These are phyloP conservation scores for Hygrophila difformis DNA, from an alignment of 257 asterid genomes.

Conservation along the genomic window DNA sequence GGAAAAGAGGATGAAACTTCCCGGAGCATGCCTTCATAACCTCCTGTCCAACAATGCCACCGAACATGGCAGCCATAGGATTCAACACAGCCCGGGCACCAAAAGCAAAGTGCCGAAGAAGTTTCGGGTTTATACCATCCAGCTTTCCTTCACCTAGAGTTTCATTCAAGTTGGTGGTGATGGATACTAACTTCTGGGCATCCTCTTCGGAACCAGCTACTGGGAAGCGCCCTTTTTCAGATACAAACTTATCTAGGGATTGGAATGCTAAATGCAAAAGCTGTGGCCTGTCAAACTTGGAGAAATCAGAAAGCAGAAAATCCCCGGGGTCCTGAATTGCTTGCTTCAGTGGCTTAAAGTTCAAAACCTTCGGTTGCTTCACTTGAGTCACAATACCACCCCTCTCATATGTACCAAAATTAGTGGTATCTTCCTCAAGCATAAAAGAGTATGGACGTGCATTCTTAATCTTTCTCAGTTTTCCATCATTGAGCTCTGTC, in stretches of 20 bases:
- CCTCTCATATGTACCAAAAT: conserved; percentile 58
- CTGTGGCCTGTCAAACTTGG: conserved; percentile 88
- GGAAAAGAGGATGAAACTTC: conserved; percentile 87
- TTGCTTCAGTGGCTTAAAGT: conserved; percentile 73
- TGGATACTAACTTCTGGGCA: conserved; percentile 66
- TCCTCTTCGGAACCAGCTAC: conserved; percentile 89
- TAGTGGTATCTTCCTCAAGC: conserved; percentile 84
- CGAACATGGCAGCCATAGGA: conserved; percentile 98
- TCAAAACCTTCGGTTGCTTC: conserved; percentile 79
- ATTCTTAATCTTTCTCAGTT: conserved; percentile 66
- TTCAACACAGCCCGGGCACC: conserved; percentile 90
- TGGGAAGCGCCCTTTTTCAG: conserved; percentile 60
- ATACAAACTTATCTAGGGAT: conserved; percentile 65
- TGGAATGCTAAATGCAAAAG: conserved; percentile 87
- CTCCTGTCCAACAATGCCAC: conserved; percentile 97
- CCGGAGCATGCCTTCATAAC: conserved; percentile 97
- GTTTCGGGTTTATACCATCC: conserved; percentile 64
- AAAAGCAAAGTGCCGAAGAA: conserved; percentile 63
- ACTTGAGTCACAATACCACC: conserved; percentile 92
- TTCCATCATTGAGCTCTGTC: conserved; percentile 91
- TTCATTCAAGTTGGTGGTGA: conserved; percentile 51
- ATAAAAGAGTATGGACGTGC: conserved; percentile 75
- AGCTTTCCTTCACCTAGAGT: conserved; percentile 55
- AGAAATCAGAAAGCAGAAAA: conserved; percentile 81
- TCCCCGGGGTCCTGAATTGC: conserved; percentile 81